phyloP scores from a whole-genome alignment of 2,329 filamentous ascomycete genomes.

The Arthrobotrys entomopaga region DNA sequence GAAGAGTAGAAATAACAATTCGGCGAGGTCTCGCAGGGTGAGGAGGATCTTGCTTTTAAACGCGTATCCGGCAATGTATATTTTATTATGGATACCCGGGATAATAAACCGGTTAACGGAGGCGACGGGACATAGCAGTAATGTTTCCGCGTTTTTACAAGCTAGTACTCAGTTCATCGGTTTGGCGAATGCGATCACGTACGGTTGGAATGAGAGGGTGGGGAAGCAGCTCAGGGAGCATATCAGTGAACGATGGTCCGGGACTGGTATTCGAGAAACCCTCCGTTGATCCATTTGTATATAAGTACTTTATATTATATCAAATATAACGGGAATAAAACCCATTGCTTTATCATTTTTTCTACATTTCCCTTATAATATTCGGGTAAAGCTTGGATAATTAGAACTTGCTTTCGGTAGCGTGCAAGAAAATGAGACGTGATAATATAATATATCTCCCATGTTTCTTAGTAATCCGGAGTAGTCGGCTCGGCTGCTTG shows the following conservation, averaged over 20 bases:
- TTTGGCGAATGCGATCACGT: slow-evolving; percentile 62
- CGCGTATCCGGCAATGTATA: slow-evolving; percentile 62
- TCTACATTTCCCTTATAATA: no score
- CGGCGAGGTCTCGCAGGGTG: slow-evolving; percentile 21
- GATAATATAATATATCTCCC: no score
- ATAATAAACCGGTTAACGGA: slow-evolving; percentile 61
- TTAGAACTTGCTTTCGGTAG: no score
- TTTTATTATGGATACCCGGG: slow-evolving; percentile 62
- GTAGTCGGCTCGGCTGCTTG: no score
- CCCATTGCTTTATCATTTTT: no score
- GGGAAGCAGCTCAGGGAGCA: slow-evolving; percentile 22
- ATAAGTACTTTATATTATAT: background rate
- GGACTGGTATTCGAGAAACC: slow-evolving; percentile 5
- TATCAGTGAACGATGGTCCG: slow-evolving; percentile 14
- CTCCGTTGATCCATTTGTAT: background rate
- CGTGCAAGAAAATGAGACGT: no score
- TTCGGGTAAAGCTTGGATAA: no score
- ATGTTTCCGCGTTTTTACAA: slow-evolving; percentile 60
- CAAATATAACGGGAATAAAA: background rate
- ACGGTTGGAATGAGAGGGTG: slow-evolving; percentile 62
- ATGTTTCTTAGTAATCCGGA: no score
- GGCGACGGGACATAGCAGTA: slow-evolving; percentile 57
- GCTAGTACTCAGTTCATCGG: slow-evolving; percentile 63
- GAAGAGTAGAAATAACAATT: slow-evolving; percentile 22
- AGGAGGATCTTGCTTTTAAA: slow-evolving; percentile 62